These are phyloP conservation scores for Cladorrhinum sp. DNA, from an alignment of 2,329 filamentous ascomycete species.

Conservation along the genomic window DNA sequence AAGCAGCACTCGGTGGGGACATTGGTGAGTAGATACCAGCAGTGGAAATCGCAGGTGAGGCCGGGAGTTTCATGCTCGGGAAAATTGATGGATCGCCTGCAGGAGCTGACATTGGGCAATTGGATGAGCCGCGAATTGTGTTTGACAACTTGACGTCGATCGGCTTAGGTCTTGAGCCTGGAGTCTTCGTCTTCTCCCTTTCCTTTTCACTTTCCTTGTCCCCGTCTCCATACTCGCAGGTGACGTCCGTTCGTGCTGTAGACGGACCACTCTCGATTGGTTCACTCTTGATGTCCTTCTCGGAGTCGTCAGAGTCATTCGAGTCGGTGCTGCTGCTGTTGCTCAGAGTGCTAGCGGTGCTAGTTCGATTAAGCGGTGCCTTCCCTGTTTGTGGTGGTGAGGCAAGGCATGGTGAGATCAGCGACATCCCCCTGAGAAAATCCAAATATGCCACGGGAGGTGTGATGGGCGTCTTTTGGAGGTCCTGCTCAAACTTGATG, in stretches of 20 bases:
- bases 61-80: constrained; percentile 71
- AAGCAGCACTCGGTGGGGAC: constrained; percentile 72
- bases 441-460: constrained; percentile 88
- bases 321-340: constrained; percentile 46
- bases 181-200: constrained; percentile 19
- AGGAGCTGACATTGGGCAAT: constrained; percentile 57
- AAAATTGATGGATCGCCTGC: constrained; percentile 58
- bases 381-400: constrained; percentile 32
- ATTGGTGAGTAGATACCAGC: constrained; percentile 61
- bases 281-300: constrained; percentile 28
- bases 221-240: constrained; percentile 52
- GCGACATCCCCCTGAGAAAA: constrained; percentile 80
- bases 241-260: constrained; percentile 53
- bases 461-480: constrained; percentile 79
- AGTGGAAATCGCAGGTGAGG: constrained; percentile 67
- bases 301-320: constrained; percentile 38
- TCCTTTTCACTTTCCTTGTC: constrained; percentile 43
- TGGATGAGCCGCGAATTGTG: constrained; percentile 31
- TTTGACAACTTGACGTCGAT: constrained; percentile 26
- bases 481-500: constrained; percentile 66
- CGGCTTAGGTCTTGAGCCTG: constrained; percentile 19
- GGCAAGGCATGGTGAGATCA: constrained; percentile 49
- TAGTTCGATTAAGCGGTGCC: constrained; percentile 33
- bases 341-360: constrained; percentile 49
- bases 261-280: constrained; percentile 47